Base-by-base conservation (phyloP, 176 grass and related monocot genomes). In the Echinochloa phyllopogon region DNA sequence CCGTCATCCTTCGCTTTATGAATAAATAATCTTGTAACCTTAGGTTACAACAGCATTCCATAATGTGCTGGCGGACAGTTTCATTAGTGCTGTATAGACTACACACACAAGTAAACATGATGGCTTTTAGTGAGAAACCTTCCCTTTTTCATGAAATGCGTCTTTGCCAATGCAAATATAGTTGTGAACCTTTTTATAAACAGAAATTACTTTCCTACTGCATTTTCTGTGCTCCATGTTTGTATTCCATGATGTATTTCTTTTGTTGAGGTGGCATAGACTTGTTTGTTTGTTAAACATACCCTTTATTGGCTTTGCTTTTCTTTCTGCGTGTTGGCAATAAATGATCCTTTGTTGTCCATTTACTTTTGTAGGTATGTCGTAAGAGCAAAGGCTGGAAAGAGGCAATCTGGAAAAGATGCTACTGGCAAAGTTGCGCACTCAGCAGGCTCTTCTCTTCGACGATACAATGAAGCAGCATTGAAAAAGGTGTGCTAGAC, bases 381-480 rank as follows among this genome's bases (percentile, higher is more conserved):
- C 18, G 96, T 98, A 64, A 94, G 96, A 64, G 96, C 91, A 94
- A 98, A 94, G 80, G 96, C 96, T 68, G 93, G 96, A 73, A 98
- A 94, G 74, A 92, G 88, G 67, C 96, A 98, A 82, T 98, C 96
- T 87, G 83, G 93, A 69, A 95, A 98, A 85, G 93, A 98, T 92
- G 93, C 85, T 76, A 98, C 88, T 44, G 96, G 96, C 38, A 98
- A 95, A 82, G 83, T 86, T 81, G 96, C 96, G 43, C 85, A 98
- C 69, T 98, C 96, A 59, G 96, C 96, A 42, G 96, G 96, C 21
- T 95, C 93, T 40, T 93, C 96, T 83, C 89, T 98, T 72, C 87
- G 93, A 21, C 87, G 93, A 21, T 88, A 96, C 58, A 98, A 95
- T 78, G 96, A 98, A 95, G 91, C 86, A 6, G 96, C 96, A 78